Evolutionary conservation across 176 grass and related monocot species (phyloP).

Genomic region (Urochloa ruziziensis): DNA sequence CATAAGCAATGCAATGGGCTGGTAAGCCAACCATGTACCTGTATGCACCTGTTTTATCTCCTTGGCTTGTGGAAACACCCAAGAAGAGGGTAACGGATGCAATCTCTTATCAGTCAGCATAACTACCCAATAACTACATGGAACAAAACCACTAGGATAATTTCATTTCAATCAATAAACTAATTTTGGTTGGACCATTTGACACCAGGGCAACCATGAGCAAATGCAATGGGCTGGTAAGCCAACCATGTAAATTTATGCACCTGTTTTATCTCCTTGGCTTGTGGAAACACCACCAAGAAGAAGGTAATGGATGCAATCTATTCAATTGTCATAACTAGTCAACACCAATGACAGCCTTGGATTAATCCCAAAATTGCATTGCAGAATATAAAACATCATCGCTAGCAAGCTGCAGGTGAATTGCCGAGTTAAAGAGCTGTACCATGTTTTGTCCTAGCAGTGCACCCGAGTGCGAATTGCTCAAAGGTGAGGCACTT

Average conservation of each 20-base stretch:
- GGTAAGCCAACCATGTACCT: conserved; percentile 22
- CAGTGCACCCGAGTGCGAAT: conserved; percentile 60
- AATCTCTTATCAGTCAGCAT: not conserved
- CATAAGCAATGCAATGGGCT: conserved; percentile 28
- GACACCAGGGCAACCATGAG: conserved; percentile 28
- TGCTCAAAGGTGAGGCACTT: conserved; percentile 85
- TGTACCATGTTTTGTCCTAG: conserved; percentile 71
- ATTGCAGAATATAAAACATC: not conserved
- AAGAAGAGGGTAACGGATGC: conserved; percentile 30
- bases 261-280: conserved; percentile 20
- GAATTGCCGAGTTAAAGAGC: not conserved
- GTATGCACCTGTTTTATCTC: conserved; percentile 24
- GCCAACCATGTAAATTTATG: conserved; percentile 13
- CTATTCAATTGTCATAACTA: not conserved
- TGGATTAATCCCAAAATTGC: not conserved
- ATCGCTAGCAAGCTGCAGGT: not conserved
- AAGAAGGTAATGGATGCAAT: conserved; percentile 38
- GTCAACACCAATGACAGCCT: not conserved
- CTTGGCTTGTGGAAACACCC: not conserved
- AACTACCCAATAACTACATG: not conserved
- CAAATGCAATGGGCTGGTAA: conserved; percentile 36
- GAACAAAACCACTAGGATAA: not conserved
- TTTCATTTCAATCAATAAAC: not conserved
- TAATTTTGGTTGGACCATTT: conserved; percentile 35
- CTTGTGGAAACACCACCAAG: not conserved